Percentiles rank a stretch among this genome's conserved stretches.
phyloP scores from a whole-genome alignment of 768 basidiomycete species.

The Kwoniella botswanensis region DNA sequence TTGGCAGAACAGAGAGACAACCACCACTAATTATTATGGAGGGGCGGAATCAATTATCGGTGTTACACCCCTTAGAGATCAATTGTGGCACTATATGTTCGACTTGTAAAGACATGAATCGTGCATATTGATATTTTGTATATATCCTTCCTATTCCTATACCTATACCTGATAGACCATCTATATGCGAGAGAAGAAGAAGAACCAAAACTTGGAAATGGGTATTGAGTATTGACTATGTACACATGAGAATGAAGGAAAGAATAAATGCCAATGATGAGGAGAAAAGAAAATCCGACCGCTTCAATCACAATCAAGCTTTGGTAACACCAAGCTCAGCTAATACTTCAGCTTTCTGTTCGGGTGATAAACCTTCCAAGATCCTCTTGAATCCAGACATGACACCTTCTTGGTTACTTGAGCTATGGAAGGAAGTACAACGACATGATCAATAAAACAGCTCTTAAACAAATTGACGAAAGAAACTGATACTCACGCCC shows the following conservation, averaged over 20 bases:
- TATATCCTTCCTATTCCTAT: background rate
- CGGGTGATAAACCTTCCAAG: slow-evolving; percentile 40
- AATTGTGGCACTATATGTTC: slow-evolving; percentile 2
- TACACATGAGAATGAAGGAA: slow-evolving; percentile 8
- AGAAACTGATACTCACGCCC: slow-evolving; percentile 44
- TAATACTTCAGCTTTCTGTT: slow-evolving; percentile 42
- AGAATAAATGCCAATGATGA: background rate
- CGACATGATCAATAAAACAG: background rate
- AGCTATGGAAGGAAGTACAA: slow-evolving; percentile 15
- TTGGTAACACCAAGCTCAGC: slow-evolving; percentile 30
- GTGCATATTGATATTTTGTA: slow-evolving; percentile 5
- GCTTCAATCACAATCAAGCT: background rate
- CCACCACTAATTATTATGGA: background rate
- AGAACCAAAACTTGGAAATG: background rate
- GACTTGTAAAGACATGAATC: slow-evolving; percentile 8
- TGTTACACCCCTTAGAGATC: background rate
- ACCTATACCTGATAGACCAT: background rate
- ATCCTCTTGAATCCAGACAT: slow-evolving; percentile 49
- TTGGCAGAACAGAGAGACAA: background rate
- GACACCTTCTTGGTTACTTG: slow-evolving; percentile 49
- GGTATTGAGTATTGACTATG: slow-evolving; percentile 11
- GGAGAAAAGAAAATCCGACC: background rate
- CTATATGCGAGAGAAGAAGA: slow-evolving; percentile 2
- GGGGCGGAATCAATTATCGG: slow-evolving; percentile 2
- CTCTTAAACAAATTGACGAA: background rate